These are phyloP conservation scores for Achaetomium macrosporum DNA, from an alignment of 2,329 filamentous ascomycete genomes.

Conservation along the genomic window DNA sequence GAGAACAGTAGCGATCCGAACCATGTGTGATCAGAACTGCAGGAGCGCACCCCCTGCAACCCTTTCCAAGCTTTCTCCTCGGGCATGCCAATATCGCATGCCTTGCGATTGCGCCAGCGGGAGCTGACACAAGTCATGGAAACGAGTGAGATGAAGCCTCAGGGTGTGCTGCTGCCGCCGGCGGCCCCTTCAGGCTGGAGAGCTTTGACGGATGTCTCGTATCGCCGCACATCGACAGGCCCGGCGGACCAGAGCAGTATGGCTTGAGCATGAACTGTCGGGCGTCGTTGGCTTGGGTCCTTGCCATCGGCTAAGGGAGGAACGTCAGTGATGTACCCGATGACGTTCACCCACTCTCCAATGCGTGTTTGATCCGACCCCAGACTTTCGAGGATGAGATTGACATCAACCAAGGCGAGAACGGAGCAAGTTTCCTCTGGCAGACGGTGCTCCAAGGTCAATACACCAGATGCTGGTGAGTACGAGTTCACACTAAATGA, in stretches of 20 bases:
- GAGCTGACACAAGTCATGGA: background rate
- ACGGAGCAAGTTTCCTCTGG: slow-evolving; percentile 40
- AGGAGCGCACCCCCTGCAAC: background rate
- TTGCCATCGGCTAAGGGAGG: slow-evolving; percentile 7
- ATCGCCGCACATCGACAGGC: slow-evolving; percentile 63
- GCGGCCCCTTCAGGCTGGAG: background rate
- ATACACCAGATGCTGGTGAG: slow-evolving; percentile 47
- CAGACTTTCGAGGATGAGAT: slow-evolving; percentile 62
- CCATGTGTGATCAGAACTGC: background rate
- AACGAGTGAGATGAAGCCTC: background rate
- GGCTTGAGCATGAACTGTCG: slow-evolving; percentile 57
- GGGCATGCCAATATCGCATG: background rate
- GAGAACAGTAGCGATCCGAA: background rate
- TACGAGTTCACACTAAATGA: slow-evolving; percentile 45
- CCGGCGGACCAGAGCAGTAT: slow-evolving; percentile 73
- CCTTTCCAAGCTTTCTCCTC: background rate
- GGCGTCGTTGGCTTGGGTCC: background rate
- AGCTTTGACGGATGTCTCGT: slow-evolving; percentile 53
- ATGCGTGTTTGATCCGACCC: slow-evolving; percentile 57
- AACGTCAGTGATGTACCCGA: slow-evolving; percentile 62
- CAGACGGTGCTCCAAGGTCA: slow-evolving; percentile 64
- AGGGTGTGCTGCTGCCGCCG: background rate
- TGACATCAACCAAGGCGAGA: slow-evolving; percentile 61
- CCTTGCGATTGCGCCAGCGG: background rate
- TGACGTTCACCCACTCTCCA: slow-evolving; percentile 84